Evolutionary conservation across 352 stramenopile genomes (phyloP).

Genomic region (Phytophthora pseudosyringae): DNA sequence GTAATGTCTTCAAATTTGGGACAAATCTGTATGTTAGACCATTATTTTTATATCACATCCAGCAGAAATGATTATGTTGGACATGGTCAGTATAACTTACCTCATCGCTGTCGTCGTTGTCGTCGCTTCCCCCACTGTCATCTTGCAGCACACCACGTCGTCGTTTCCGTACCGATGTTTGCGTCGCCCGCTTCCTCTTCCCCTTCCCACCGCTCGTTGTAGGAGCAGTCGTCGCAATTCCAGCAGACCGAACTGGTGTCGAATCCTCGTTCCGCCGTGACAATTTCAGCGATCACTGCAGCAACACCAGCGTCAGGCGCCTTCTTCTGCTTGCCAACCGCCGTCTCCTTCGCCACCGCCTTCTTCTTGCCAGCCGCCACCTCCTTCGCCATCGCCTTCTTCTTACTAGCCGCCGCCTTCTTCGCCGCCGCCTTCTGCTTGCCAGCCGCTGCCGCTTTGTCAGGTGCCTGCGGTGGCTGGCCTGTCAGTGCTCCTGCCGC

Average conservation of each 20-base stretch:
- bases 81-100: not conserved
- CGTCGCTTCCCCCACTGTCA: not conserved
- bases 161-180: not conserved
- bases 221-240: not conserved
- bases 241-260: not conserved
- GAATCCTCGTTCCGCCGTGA: not conserved
- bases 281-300: not conserved
- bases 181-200: not conserved
- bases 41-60: not conserved
- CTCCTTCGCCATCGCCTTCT: too few relatives aligned
- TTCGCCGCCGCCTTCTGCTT: not conserved
- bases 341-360: too few relatives aligned
- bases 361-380: too few relatives aligned
- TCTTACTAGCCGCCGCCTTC: too few relatives aligned
- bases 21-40: not conserved
- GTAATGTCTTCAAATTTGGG: too few relatives aligned
- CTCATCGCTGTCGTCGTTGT: not conserved
- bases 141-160: slow-evolving; percentile 6
- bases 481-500: too few relatives aligned
- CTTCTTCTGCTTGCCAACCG: too few relatives aligned
- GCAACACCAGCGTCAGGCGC: too few relatives aligned
- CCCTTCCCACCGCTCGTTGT: not conserved
- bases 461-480: too few relatives aligned
- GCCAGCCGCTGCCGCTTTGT: too few relatives aligned
- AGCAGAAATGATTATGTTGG: slow-evolving; percentile 3